These are phyloP conservation scores for Aegilops speltoides DNA, from an alignment of 176 grass and related monocot genomes.

Conservation along the genomic window DNA sequence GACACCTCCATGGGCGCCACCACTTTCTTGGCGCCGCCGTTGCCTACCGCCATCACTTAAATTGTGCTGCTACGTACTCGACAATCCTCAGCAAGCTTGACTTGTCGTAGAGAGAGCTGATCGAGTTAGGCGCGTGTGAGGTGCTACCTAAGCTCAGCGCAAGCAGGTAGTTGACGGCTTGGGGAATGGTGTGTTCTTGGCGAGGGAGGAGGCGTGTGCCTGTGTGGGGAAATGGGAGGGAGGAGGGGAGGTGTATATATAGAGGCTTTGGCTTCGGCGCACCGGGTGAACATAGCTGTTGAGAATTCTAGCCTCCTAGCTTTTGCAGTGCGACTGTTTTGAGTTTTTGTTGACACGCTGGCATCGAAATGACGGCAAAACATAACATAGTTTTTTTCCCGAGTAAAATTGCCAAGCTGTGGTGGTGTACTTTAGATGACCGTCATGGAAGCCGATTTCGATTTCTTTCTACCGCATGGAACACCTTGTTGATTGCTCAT, in stretches of 20 bases:
- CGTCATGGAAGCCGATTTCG: neutral
- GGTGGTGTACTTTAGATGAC: neutral
- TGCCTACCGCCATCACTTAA: neutral
- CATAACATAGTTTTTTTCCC: neutral
- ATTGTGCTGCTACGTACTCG: neutral
- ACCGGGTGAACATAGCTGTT: neutral
- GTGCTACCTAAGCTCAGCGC: neutral
- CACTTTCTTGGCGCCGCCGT: neutral
- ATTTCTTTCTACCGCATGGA: neutral
- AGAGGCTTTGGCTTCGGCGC: neutral
- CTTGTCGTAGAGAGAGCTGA: neutral
- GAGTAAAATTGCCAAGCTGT: neutral
- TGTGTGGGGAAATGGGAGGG: neutral
- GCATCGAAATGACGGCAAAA: slow-evolving; percentile 1
- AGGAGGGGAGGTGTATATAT: neutral
- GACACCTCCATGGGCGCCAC: slow-evolving; percentile 46
- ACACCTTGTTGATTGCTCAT: neutral
- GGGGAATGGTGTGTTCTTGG: neutral
- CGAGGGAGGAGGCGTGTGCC: neutral
- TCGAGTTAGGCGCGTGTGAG: neutral
- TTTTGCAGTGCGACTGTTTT: too few species aligned
- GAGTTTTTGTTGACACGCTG: too few species aligned
- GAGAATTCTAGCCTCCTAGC: too few species aligned
- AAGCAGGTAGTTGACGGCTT: neutral
- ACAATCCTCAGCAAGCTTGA: neutral